Base-by-base conservation (phyloP, 495 filamentous ascomycete species). In the Lepraria neglecta region DNA sequence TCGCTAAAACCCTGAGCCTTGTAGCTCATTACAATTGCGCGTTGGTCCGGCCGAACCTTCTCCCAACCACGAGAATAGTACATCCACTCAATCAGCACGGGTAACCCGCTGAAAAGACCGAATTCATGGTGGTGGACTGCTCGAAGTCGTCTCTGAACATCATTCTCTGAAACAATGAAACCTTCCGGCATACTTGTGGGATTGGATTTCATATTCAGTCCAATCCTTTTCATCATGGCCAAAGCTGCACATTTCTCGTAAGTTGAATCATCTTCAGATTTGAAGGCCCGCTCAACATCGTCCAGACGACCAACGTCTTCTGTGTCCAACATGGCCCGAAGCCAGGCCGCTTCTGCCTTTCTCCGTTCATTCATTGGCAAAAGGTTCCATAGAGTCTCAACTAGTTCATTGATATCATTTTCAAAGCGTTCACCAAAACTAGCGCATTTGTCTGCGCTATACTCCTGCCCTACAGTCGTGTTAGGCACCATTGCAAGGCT, bases 201-300 rank as follows among this genome's bases (percentile, higher is more conserved):
- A 19, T 45, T 45, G 43, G 43, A 45, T 45, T 4, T 3, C 4
- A 45, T 45, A 4, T 45, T 10, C 4, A 59, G 33, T n/a, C 33
- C 19, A 21, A 52, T 14, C 15, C 19, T 53, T 14, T 53, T 53
- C 50, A 53, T 53, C 50, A 53, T 53, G 3, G 50, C 50, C 15
- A 27, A 6, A 4, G 50, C 50, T 53, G 50, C 50, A 4, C 50
- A 4, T 53, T 53, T 53, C 50, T 53, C 50, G 50, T 53, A 53
- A 3, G 15, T 28, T 27, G 50, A 17, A 53, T 53, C 50, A 14
- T 53, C 50, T 53, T 53, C 50, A 4, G 24, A 28, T 53, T 14
- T 14, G 19, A 53, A 53, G 3, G 50, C 15, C 3, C 19, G 50
- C 15, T 14, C 50, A 28, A 53, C 19, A 35, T 28, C 21, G 50